Evolutionary conservation across 768 basidiomycete genomes (phyloP), one percentile per base, ranked within the genome.

Genomic region (Suillus tomentosus): DNA sequence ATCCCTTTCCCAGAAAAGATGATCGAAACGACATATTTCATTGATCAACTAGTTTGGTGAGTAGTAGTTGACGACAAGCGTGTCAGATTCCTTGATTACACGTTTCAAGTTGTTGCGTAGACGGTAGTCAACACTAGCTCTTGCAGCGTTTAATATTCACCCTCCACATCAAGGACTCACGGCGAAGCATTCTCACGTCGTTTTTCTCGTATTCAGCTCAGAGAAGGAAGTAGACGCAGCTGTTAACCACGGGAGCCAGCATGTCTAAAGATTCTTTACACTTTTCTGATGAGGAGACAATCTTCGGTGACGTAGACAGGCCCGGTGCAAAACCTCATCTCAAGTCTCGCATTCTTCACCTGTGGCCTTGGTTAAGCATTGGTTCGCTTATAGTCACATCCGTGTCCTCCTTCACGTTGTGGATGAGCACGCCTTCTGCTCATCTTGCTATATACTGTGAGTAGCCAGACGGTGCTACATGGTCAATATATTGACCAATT

Each of bases 281-380:
- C 6, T 50, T 24, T 15, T 24, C 50, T 27, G 50, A 51, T 17
- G 50, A 27, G 24, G 50, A 51, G 50, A 51, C 22, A 15, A 15
- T 27, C 13, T 51, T 15, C 3, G 24, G 24, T 27, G 50, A 51
- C 24, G 24, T 27, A 27, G 50, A 27, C 22, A 51, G 14, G 24
- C 7, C 15, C 14, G 24, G 14, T 51, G 13, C 7, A 51, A 27
- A 17, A 51, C 50, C 24, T 51, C 50, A 51, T 51, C 14, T 27
- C 50, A 51, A 51, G 15, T 17, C 7, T 24, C 50, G 24, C 24
- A 27, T 51, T 15, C 14, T 51, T 17, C 24, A 14, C 24, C 24
- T 48, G 22, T 48, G 6, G 50, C 50, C 50, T 48, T 65, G 66
- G 64, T 31, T 67, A n/a, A 51, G 36, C 42, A 60, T 51, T 24